Evolutionary conservation across 1,284 basidiomycete genomes (phyloP).

Genomic region (Salmacisia buchloeana): DNA sequence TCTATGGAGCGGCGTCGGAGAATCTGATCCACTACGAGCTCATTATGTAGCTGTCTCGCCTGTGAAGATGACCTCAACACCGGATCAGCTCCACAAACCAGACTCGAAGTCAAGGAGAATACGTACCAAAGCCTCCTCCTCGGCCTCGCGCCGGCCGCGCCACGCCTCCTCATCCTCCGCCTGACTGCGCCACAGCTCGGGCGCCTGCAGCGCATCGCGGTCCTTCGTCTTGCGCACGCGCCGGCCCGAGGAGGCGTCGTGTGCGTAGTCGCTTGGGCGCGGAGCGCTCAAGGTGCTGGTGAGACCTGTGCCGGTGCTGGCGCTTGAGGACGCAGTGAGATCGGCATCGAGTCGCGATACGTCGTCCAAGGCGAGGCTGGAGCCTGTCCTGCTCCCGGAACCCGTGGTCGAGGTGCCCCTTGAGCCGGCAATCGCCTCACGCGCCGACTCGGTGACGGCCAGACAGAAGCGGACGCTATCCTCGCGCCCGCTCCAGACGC

Average conservation of each 20-base stretch:
- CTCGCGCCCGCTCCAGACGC: slow-evolving; percentile 39
- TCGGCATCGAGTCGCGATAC: background rate
- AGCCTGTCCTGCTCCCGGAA: too few relatives aligned
- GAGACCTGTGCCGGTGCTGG: slow-evolving; percentile 11
- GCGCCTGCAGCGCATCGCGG: slow-evolving; percentile 27
- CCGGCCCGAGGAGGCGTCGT: too few relatives aligned
- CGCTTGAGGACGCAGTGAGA: background rate
- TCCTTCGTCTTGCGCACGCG: slow-evolving; percentile 9
- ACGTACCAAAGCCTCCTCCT: slow-evolving; percentile 10
- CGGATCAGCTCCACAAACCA: slow-evolving; percentile 2
- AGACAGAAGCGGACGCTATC: slow-evolving; percentile 40
- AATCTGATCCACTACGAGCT: slow-evolving; percentile 30
- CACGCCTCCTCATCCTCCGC: slow-evolving; percentile 12
- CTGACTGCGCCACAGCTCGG: slow-evolving; percentile 11
- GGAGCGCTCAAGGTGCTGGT: too few relatives aligned
- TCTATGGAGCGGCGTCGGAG: background rate
- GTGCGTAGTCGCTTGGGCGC: too few relatives aligned
- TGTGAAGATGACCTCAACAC: slow-evolving; percentile 18
- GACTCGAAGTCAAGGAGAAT: background rate
- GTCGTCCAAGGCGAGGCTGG: too few relatives aligned
- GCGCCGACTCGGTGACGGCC: slow-evolving; percentile 19
- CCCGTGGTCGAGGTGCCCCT: too few relatives aligned
- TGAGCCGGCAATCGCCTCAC: too few relatives aligned
- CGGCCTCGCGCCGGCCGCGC: background rate
- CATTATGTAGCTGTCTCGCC: slow-evolving; percentile 37